Evolutionary conservation across 75 land plant species (phyloP).

Genomic region (Adiantum capillusveneris): DNA sequence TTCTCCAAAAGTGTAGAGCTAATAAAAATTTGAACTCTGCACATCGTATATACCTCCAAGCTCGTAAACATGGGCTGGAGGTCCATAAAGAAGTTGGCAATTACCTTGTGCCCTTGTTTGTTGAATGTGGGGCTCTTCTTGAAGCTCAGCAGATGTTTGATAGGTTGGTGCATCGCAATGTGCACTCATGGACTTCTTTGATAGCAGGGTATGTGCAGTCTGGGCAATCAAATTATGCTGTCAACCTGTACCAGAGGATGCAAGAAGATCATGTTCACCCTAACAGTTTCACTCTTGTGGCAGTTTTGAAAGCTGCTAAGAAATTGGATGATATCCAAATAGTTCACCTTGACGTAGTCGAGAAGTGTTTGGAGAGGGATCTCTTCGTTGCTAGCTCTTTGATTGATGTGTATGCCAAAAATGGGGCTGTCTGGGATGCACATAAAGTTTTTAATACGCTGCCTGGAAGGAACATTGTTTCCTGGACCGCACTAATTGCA

Average conservation of each 20-base stretch:
- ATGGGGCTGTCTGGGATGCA: conserved; percentile 12
- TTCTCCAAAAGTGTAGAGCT: not conserved
- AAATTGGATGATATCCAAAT: not conserved
- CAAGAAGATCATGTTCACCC: not conserved
- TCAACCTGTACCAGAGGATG: conserved; percentile 17
- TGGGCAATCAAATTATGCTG: conserved; percentile 4
- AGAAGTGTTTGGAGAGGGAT: conserved; percentile 12
- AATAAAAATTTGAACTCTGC: not conserved
- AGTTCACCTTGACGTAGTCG: conserved; percentile 6
- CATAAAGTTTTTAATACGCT: conserved; percentile 4
- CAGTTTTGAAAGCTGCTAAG: not conserved
- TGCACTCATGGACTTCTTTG: conserved; percentile 1
- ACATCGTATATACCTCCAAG: not conserved
- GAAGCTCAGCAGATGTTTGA: not conserved
- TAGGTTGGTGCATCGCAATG: not conserved
- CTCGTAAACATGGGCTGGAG: not conserved
- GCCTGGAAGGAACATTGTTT: conserved; percentile 7
- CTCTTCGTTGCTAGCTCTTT: conserved; percentile 18
- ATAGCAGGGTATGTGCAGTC: conserved; percentile 23
- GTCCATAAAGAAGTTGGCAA: conserved; percentile 4
- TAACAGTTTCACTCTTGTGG: not conserved
- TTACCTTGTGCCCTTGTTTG: not conserved
- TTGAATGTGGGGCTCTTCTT: not conserved
- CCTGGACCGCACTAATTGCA: conserved; percentile 16
- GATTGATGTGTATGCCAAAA: conserved; percentile 8